A percentile compares a stretch with the other conserved stretches of the same genome.
Evolutionary conservation across 306 rosid genomes (phyloP).

Genomic region (Casuarina equisetifolia): DNA sequence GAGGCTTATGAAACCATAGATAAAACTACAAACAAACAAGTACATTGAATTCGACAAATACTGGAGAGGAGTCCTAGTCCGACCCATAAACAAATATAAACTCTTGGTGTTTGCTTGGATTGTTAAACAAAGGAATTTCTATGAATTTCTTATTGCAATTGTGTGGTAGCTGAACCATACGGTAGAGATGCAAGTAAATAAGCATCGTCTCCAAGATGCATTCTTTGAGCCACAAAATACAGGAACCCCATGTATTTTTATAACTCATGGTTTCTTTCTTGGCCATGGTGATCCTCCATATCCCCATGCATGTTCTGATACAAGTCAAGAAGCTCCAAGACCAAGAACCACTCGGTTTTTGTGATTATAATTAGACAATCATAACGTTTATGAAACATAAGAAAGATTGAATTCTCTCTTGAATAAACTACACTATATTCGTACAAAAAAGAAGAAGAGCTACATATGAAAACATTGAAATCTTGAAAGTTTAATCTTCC

Average conservation of each 20-base stretch:
- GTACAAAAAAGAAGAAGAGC: neutral
- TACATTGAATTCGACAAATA: constrained; percentile 50
- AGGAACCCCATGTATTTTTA: constrained; percentile 15
- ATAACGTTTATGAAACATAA: constrained; percentile 34
- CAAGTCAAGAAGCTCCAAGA: constrained; percentile 39
- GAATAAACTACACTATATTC: neutral
- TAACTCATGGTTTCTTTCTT: constrained; percentile 2
- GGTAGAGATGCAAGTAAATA: constrained; percentile 33
- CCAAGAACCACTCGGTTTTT: constrained; percentile 37
- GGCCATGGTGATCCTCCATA: constrained; percentile 35
- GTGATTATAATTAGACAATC: constrained; percentile 43
- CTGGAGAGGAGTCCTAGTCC: constrained; percentile 23
- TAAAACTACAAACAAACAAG: constrained; percentile 34
- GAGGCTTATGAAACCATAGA: constrained; percentile 32
- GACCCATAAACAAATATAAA: constrained; percentile 13
- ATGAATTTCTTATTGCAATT: constrained; percentile 19
- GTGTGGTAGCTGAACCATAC: constrained; percentile 9
- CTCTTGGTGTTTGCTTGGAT: constrained; percentile 15
- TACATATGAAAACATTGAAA: too few relatives aligned
- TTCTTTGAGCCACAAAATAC: constrained; percentile 67
- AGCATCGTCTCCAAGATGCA: constrained; percentile 43
- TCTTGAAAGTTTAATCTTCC: too few relatives aligned
- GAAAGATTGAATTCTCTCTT: neutral
- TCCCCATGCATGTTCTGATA: constrained; percentile 31
- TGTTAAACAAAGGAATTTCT: constrained; percentile 28